phyloP scores from a whole-genome alignment of 192 early-diverging fungal genomes.

The Coemansia umbellata region DNA sequence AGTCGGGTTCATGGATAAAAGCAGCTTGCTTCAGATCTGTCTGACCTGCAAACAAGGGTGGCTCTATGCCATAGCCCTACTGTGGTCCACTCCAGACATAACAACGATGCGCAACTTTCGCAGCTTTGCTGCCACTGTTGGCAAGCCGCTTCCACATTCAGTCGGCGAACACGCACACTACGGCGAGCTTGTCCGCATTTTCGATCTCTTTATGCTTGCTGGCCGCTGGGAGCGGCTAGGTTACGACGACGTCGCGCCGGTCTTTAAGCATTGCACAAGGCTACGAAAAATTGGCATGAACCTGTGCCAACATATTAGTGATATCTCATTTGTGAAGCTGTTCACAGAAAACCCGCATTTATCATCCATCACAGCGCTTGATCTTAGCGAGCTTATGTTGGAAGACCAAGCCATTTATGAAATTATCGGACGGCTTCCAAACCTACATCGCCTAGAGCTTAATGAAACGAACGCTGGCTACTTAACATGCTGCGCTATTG shows the following conservation, averaged over 20 bases:
- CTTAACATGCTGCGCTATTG: neutral
- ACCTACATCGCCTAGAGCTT: neutral
- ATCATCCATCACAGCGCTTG: neutral
- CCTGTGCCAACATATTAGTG: slow-evolving; percentile 16
- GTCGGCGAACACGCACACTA: slow-evolving; percentile 4
- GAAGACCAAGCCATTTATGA: neutral
- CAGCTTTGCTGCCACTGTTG: neutral
- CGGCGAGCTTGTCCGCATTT: slow-evolving; percentile 7
- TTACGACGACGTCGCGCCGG: neutral
- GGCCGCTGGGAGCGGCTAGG: slow-evolving; percentile 24
- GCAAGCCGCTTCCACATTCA: neutral
- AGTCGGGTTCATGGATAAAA: neutral
- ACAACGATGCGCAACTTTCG: slow-evolving; percentile 8
- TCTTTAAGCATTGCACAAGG: slow-evolving; percentile 5
- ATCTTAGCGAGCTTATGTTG: neutral
- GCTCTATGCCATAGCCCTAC: slow-evolving; percentile 3
- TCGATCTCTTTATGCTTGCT: slow-evolving; percentile 23
- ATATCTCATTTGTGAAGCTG: neutral
- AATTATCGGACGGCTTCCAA: neutral
- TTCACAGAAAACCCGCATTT: slow-evolving; percentile 1
- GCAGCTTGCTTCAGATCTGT: slow-evolving; percentile 1
- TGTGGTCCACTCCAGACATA: slow-evolving; percentile 3
- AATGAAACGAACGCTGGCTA: neutral
- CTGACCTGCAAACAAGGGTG: slow-evolving; percentile 6
- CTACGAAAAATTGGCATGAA: slow-evolving; percentile 7